Base-by-base conservation (phyloP, 495 filamentous ascomycete species). In the Aspergillus olivimuriae region DNA sequence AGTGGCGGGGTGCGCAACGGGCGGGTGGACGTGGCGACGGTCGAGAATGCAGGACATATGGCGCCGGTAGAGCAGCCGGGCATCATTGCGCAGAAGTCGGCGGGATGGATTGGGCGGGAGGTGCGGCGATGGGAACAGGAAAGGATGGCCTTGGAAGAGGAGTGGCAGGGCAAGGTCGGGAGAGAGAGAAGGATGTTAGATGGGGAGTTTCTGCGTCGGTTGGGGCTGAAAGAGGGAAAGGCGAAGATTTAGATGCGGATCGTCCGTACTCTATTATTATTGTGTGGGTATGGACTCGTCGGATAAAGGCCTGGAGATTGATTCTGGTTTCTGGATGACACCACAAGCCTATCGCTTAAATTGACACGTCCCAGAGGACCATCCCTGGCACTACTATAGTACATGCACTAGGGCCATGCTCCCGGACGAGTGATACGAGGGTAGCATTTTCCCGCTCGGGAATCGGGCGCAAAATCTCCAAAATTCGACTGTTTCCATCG, bases 31-130 rank as follows among this genome's bases (percentile, higher is more conserved):
- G 9, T 10, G 2, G 21, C 17, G 19, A 22, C 23, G 20, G 28
- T 41, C 28, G 38, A 41, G 6, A 28, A 41, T 7, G 38, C 20
- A 7, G 38, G 38, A 8, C 38, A 41, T 28, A 41, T 41, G 38
- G 38, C 38, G 11, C 38, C 38, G 21, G 11, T 28, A n/a, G 38
- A 41, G 22, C 38, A 28, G 15, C 38, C 38, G 21, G 4, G 4
- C 4, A 4, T 14, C 17, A 24, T 41, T 28, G 38, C 38, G 9
- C 4, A 8, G 21, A 15, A 24, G 11, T 4, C 26, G 17, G 38
- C 20, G 20, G 20, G 11, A 22, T 41, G 38, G 38, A 24, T 41
- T 20, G 38, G 2, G 20, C 11, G 12, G 2, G 38, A 41, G 38
- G 21, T 41, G 10, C 8, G 12, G 1, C 20, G 12, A 1, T 41